Percentiles rank a stretch among this genome's conserved stretches.
Evolutionary conservation across 345 rosid species (phyloP).

Genomic region (Syzygium aromaticum): DNA sequence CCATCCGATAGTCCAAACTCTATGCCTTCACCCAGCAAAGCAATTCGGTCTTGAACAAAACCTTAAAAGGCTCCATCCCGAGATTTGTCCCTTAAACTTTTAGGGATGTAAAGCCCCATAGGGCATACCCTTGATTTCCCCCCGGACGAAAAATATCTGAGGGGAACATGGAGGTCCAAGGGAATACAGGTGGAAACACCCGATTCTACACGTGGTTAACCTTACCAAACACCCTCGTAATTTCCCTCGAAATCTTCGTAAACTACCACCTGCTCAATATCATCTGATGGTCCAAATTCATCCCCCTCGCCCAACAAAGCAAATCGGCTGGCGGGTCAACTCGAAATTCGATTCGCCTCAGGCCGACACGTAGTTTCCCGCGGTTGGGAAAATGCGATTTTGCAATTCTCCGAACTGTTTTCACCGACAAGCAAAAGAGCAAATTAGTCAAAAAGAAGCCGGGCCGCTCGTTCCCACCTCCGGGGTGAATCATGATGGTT

Average conservation of each 20-base stretch:
- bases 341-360: not conserved
- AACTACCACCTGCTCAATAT: not conserved
- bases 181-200: no score
- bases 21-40: no score
- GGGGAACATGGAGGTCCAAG: no score
- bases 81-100: no score
- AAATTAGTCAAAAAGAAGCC: not conserved
- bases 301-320: not conserved
- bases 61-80: no score
- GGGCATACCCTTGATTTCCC: no score
- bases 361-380: not conserved
- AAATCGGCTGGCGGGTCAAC: not conserved
- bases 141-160: no score
- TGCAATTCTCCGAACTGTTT: not conserved
- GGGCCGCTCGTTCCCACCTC: not conserved
- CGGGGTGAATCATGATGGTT: not conserved
- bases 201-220: no score
- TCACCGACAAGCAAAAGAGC: not conserved
- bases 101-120: no score
- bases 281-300: not conserved
- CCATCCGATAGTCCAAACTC: no score
- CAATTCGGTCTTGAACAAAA: no score
- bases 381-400: not conserved
- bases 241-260: not conserved
- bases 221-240: no score